Evolutionary conservation across 2,329 filamentous ascomycete genomes (phyloP), one percentile per base, ranked within the genome.

Genomic region (Triangularia verruculosa): DNA sequence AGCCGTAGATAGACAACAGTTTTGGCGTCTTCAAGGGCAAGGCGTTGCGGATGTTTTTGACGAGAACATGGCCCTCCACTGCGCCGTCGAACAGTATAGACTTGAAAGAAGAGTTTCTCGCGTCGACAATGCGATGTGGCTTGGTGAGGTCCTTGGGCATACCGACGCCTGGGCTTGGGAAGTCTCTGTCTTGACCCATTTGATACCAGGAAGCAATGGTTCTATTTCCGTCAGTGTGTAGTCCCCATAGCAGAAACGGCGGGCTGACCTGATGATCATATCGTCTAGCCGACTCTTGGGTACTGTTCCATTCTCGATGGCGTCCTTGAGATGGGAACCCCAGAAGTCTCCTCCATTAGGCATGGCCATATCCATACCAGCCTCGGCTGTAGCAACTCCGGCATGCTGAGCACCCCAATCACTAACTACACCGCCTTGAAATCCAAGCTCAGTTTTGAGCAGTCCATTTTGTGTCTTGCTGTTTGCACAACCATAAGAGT

Each of bases 291-390:
- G 80, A 0, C 77, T 74, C 61, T 83, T 77, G 0, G 85, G 75
- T 0, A 91, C 74, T 0, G 82, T 82, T 1, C 87, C 86, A 66
- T 89, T 88, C 11, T 78, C 77, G 13, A 91, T 83, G 0, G 87
- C 84, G 4, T 80, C 74, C 0, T 80, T 77, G 0, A 91, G 79
- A 20, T 91, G 89, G 3, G 72, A 66, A 12, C 78, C 76, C 81
- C 81, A 85, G 60, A 75, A 77, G 0, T 64, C 57, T 2, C 70
- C 70, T 0, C 71, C 75, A 8, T 66, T 75, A 0, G 88, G 88
- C 89, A 92, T 92, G 11, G 82, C 83, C 83, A 91, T 86, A 71
- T 92, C 89, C 27, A 93, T 73, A 27, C 90, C 90, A 2, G 88
- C 86, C 61, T 88, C 75, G 1, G 88, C 81, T 4, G 82, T 82